Evolutionary conservation across 805 yeast species (phyloP).

Genomic region (Millerozyma acaciae): DNA sequence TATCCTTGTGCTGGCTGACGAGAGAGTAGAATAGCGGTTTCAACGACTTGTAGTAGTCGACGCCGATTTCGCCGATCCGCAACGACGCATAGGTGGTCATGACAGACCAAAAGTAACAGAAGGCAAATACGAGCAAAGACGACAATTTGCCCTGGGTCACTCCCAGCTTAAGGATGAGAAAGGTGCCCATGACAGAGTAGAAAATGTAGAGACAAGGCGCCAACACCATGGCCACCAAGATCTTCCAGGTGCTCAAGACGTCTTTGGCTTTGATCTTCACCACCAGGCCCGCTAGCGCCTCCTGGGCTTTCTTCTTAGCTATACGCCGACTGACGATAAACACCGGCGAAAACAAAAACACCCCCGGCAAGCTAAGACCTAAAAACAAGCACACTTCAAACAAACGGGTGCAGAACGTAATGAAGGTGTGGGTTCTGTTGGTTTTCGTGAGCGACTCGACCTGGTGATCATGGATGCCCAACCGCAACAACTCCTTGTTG

Average conservation of each 20-base stretch:
- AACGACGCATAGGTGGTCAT: constrained; percentile 40
- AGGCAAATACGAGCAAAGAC: constrained; percentile 18
- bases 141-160: constrained; percentile 12
- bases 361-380: constrained; percentile 36
- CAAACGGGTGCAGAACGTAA: constrained; percentile 23
- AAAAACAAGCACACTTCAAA: constrained; percentile 25
- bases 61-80: constrained; percentile 39
- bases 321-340: constrained; percentile 32
- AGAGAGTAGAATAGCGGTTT: constrained; percentile 34
- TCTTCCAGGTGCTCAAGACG: constrained; percentile 43
- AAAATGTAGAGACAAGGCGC: constrained; percentile 40
- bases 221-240: constrained; percentile 36
- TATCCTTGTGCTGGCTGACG: constrained; percentile 24
- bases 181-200: constrained; percentile 33
- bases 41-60: constrained; percentile 39
- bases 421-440: constrained; percentile 18
- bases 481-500: constrained; percentile 25
- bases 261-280: constrained; percentile 41
- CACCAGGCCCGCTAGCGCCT: constrained; percentile 35
- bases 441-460: constrained; percentile 26
- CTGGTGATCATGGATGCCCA: constrained; percentile 41
- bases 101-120: constrained; percentile 34
- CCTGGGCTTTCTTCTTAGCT: constrained; percentile 31
- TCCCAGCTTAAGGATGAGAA: constrained; percentile 14
- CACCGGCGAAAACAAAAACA: constrained; percentile 36